Conservation (phyloP, 495 filamentous ascomycete species). For the Talaromyces adpressus region DNA sequence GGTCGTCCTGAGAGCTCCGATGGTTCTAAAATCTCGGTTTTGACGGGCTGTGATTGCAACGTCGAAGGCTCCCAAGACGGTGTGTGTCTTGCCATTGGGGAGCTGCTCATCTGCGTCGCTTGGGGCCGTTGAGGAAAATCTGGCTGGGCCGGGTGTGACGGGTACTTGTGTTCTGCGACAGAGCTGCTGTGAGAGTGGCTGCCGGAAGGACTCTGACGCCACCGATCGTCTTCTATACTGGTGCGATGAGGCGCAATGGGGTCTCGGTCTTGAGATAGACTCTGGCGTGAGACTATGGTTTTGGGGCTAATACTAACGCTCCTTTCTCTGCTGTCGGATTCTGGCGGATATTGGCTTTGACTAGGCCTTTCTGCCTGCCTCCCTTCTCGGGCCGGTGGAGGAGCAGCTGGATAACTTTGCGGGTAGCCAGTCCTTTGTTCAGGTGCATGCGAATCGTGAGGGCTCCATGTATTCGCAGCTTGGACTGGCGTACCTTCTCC, state of each 20-base stretch:
- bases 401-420: slow-evolving; percentile 20
- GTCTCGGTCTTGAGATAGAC: slow-evolving; percentile 14
- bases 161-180: slow-evolving; percentile 1
- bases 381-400: slow-evolving; percentile 20
- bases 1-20: slow-evolving; percentile 13
- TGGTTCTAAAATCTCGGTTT: slow-evolving; percentile 1
- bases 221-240: slow-evolving; percentile 21
- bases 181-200: slow-evolving; percentile 12
- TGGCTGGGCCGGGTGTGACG: slow-evolving; percentile 5
- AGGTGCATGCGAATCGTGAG: slow-evolving; percentile 21
- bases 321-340: slow-evolving; percentile 29
- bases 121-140: slow-evolving; percentile 13
- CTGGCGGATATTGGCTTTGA: slow-evolving; percentile 11
- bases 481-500: slow-evolving; percentile 28
- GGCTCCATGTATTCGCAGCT: slow-evolving; percentile 29
- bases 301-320: slow-evolving; percentile 40
- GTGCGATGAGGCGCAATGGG: slow-evolving; percentile 12
- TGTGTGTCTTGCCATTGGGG: slow-evolving; percentile 17
- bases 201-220: slow-evolving; percentile 22
- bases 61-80: slow-evolving; percentile 12
- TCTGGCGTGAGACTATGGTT: slow-evolving; percentile 28
- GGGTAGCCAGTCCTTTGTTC: slow-evolving; percentile 20
- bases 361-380: slow-evolving; percentile 21
- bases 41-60: not conserved
- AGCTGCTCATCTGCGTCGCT: slow-evolving; percentile 22